Base-by-base conservation (phyloP, 1,139 yeast species). In the Taphrina betulina region DNA sequence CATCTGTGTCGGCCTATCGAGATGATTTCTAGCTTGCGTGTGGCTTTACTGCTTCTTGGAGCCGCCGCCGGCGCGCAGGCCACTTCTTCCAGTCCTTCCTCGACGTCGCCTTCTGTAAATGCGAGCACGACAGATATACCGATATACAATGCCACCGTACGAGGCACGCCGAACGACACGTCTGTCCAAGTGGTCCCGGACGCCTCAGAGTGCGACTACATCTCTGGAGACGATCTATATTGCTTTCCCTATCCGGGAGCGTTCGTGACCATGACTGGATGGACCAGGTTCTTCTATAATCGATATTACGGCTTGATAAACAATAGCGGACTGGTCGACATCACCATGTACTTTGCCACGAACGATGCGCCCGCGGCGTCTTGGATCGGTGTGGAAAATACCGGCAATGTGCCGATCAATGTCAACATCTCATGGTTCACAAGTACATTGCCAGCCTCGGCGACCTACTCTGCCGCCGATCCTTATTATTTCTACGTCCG, bases 271-370 rank as follows among this genome's bases (percentile, higher is more conserved):
- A 48, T 48, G 53, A 48, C 53, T 28, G 53, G 53, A 44, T 48
- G 53, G 53, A 48, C 53, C 53, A 28, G 53, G 8, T 37, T 48
- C 53, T 48, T 48, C 37, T 48, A 48, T 22, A 48, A 48, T 23
- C 36, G 28, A 8, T n/a, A 20, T 31, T 48, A 28, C 22, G 53
- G 53, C 4, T 20, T 48, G 22, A 28, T 48, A 29, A 48, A 37
- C 16, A 28, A 28, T 17, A 29, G 37, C 23, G 53, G 44, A 3
- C 36, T 48, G 44, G 53, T 46, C 14, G 54, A 50, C 46, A 23
- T 50, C 4, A 40, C 46, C 24, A 40, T 50, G 54, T 34, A 50
- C 34, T 50, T 50, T 40, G 54, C 45, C 12, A 26, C 46, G 12
- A 34, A 50, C 28, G 54, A 50, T 22, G 26, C 28, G n/a, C 54